Evolutionary conservation across 2,329 filamentous ascomycete species (phyloP).

Genomic region (Botrytis byssoidea): DNA sequence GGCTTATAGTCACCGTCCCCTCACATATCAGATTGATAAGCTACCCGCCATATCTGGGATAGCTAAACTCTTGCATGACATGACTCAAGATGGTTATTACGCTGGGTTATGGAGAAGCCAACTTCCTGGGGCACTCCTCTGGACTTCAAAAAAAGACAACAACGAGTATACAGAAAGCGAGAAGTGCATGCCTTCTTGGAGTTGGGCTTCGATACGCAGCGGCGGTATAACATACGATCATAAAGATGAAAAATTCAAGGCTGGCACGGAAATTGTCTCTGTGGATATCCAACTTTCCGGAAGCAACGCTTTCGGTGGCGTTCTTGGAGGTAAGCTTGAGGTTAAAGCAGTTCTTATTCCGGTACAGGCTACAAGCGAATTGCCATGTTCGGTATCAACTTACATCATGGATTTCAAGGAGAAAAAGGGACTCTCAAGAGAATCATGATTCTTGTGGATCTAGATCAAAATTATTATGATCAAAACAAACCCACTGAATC

Average conservation of each 20-base stretch:
- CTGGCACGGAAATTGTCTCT: background rate
- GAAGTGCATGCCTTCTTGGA: background rate
- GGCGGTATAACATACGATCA: background rate
- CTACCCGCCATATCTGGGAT: background rate
- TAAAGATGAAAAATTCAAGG: background rate
- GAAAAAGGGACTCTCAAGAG: background rate
- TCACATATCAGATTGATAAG: background rate
- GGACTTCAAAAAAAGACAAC: fast-evolving
- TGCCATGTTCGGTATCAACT: background rate
- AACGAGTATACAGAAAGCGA: background rate
- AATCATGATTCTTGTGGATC: fast-evolving
- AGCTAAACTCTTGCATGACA: background rate
- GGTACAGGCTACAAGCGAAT: fast-evolving
- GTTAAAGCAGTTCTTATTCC: background rate
- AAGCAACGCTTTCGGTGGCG: background rate
- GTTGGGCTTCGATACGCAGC: background rate
- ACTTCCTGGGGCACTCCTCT: background rate
- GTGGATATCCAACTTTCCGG: background rate
- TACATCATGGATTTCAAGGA: background rate
- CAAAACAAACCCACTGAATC: background rate
- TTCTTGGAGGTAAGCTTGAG: background rate
- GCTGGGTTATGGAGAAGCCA: background rate
- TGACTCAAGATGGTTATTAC: background rate
- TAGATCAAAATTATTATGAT: background rate
- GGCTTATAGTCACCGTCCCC: background rate